Evolutionary conservation across 2,329 filamentous ascomycete genomes (phyloP), one percentile per base, ranked within the genome.

Genomic region (Talaromyces funiculosus): DNA sequence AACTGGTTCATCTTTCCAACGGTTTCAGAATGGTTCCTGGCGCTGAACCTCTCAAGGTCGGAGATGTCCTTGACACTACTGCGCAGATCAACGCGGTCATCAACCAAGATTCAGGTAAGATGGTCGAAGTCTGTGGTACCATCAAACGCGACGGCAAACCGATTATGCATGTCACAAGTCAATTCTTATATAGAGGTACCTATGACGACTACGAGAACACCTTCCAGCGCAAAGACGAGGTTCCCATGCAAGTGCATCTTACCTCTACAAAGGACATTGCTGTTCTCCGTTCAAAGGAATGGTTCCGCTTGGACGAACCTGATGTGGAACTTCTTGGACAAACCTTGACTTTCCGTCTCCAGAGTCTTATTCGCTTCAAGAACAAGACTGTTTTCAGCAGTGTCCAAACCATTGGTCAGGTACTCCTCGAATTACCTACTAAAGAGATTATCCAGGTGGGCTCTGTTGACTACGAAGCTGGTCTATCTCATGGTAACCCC

Each of bases 61-160:
- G 92, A 31, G 94, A 99, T 73, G 86, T 92, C 64, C 85, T 99
- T 20, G 87, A 91, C 64, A 97, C 94, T 3, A 96, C 90, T 59
- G 94, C 94, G 45, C 92, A 95, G 74, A 90, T 99, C 79, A 97
- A 99, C 69, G 92, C 94, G 16, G 92, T 99, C 69, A 89, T 99
- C 80, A 99, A 97, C 80, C 92, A 99, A 75, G 92, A 96, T 14
- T 92, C 94, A 62, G 94, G 94, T 53, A 99, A 99, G 83, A 97
- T 99, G 92, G 95, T 99, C 18, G 95, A 99, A 77, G 93, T 99
- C n/a, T 97, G 92, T 70, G 94, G 94, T 64, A 99, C 94, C 5
- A 96, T 99, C 69, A 88, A 84, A 58, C 89, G 94, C 45, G 86
- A 92, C 58, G 89, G 89, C 26, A 77, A 90, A 74, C 83, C 92